phyloP scores from a whole-genome alignment of 371 early-diverging fungal genomes.

The Mucor plumbeus region DNA sequence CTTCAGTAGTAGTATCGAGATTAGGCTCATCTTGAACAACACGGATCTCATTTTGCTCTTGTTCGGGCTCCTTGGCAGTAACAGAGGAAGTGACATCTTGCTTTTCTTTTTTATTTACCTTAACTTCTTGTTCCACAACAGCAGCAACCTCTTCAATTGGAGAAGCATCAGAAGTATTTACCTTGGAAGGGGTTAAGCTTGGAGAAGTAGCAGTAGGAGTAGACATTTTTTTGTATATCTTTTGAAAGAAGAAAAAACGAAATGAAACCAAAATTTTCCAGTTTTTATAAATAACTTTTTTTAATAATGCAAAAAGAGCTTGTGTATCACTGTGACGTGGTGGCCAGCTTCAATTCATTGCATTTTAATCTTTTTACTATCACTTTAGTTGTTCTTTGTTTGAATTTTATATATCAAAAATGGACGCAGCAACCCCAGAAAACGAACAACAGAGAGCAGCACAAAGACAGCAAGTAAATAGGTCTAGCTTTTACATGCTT shows the following conservation, averaged over 20 bases:
- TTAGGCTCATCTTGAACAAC: not conserved
- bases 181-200: not conserved
- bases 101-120: not conserved
- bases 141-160: not conserved
- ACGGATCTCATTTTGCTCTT: not conserved
- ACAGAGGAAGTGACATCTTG: slow-evolving; percentile 5
- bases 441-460: slow-evolving; percentile 32
- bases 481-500: slow-evolving; percentile 54
- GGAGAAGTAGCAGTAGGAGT: not conserved
- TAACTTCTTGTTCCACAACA: not conserved
- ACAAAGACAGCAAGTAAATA: slow-evolving; percentile 45
- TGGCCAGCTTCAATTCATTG: not conserved
- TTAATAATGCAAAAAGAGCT: not conserved
- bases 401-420: not conserved
- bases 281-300: not conserved
- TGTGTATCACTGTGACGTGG: slow-evolving; percentile 10
- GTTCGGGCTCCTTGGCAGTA: slow-evolving; percentile 6
- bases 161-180: slow-evolving; percentile 4
- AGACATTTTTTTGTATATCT: not conserved
- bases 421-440: slow-evolving; percentile 16
- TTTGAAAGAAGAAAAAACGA: not conserved
- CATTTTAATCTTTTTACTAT: not conserved
- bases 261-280: not conserved
- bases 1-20: not conserved
- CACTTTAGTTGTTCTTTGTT: too few relatives aligned